These are phyloP conservation scores for Xylaria sp. DNA, from an alignment of 2,329 filamentous ascomycete genomes.

Conservation along the genomic window DNA sequence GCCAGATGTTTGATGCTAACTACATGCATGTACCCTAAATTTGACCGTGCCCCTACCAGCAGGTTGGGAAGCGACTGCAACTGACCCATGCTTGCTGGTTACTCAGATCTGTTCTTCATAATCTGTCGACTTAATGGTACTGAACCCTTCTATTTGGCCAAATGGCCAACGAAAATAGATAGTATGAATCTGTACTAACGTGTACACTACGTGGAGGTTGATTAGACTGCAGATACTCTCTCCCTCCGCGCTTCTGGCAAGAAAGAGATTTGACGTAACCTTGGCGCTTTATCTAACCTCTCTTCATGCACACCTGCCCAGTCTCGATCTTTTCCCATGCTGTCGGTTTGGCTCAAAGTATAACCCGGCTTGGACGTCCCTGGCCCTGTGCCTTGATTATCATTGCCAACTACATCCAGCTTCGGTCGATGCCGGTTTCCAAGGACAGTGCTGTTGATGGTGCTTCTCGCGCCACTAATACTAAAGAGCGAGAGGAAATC, in stretches of 20 bases:
- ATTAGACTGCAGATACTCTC: slow-evolving; percentile 18
- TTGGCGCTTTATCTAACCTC: slow-evolving; percentile 17
- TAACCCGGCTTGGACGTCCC: slow-evolving; percentile 21
- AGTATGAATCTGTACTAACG: not conserved
- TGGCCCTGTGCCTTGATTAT: slow-evolving; percentile 15
- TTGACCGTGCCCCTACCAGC: too few relatives aligned
- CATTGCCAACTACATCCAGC: slow-evolving; percentile 9
- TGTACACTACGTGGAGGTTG: not conserved
- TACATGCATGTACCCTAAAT: too few relatives aligned
- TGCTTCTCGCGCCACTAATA: slow-evolving; percentile 42
- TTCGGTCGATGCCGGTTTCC: slow-evolving; percentile 33
- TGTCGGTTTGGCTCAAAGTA: slow-evolving; percentile 29
- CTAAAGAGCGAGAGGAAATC: slow-evolving; percentile 55
- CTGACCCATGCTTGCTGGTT: not conserved
- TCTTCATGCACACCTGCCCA: slow-evolving; percentile 28
- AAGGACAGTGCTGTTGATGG: slow-evolving; percentile 42
- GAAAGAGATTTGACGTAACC: slow-evolving; percentile 41
- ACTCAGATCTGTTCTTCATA: not conserved
- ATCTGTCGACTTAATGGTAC: not conserved
- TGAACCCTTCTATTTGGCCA: not conserved
- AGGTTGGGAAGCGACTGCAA: too few relatives aligned
- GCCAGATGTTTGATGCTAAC: too few relatives aligned
- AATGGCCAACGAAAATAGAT: not conserved
- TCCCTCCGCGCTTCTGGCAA: slow-evolving; percentile 26
- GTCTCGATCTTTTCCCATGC: slow-evolving; percentile 36